Evolutionary conservation across 176 grass and related monocot genomes (phyloP).

Genomic region (Bonia amplexicaulis): DNA sequence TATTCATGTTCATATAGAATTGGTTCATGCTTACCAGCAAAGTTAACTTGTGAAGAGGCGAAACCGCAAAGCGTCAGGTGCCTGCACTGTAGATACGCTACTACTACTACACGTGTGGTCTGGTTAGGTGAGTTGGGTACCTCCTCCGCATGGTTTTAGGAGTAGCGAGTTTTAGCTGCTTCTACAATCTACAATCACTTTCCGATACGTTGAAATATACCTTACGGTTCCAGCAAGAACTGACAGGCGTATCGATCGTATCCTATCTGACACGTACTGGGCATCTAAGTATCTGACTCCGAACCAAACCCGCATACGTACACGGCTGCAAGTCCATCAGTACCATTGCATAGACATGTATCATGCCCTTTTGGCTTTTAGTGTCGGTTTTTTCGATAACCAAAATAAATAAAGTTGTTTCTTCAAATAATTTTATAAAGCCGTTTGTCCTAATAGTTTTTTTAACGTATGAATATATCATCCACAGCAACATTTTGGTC

Average conservation of each 20-base stretch:
- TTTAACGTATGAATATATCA: too few relatives aligned
- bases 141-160: conserved; percentile 8
- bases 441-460: too few relatives aligned
- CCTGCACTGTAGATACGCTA: background rate
- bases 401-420: too few relatives aligned
- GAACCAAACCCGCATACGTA: conserved; percentile 8
- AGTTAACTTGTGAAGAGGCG: conserved; percentile 33
- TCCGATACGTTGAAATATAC: conserved; percentile 10
- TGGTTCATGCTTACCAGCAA: conserved; percentile 13
- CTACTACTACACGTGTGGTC: background rate
- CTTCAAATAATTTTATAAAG: too few relatives aligned
- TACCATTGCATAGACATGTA: background rate
- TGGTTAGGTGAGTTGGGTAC: conserved; percentile 53
- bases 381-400: too few relatives aligned
- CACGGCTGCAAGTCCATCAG: background rate
- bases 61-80: conserved; percentile 38
- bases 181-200: background rate
- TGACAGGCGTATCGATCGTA: background rate
- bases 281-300: background rate
- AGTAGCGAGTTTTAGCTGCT: background rate
- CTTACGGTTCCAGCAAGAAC: background rate
- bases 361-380: too few relatives aligned
- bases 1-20: background rate
- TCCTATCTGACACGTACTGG: background rate
- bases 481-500: accelerated